Base-by-base conservation (phyloP, 805 yeast species). In the Schwanniomyces occidentalis region DNA sequence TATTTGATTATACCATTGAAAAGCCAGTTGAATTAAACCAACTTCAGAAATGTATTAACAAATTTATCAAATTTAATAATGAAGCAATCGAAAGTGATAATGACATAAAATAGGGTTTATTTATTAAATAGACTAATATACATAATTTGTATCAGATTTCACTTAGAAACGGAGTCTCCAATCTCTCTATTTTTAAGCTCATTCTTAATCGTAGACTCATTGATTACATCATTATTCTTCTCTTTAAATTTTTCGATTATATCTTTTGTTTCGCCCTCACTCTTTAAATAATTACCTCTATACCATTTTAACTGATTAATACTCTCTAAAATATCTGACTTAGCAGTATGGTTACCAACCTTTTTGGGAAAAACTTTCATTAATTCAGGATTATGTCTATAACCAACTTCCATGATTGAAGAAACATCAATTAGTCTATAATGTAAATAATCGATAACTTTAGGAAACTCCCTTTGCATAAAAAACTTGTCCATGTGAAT, bases 401-500 rank as follows among this genome's bases (percentile, higher is more conserved):
- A 67, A 1, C 90, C 83, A 10, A 89, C 62, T 59, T 93, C 99
- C 74, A 80, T 76, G 29, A 93, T 65, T 1, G 89, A 69, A n/a
- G 95, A 82, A 10, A 93, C 99, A 52, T 93, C 99, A 25, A 93
- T 75, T 24, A 90, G 71, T 35, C 99, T 73, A 56, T 93, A 93
- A 54, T 67, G 76, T 48, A 76, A 60, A 39, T 69, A 70, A 25
- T 75, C 75, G n/a, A 75, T 57, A 6, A 87, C 81, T 30, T 71
- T 58, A 0, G 98, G 98, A 65, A 93, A 80, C 51, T 91, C 96
- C 34, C 76, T 71, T 54, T 78, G 65, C 83, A 93, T 74, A 60
- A 91, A 93, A 32, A 84, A 71, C 39, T 88, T 75, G 57, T 93
- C 99, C 81, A 87, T 82, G 58, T 93, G 97, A 13, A 93, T 81